Conservation (phyloP, 2,329 filamentous ascomycete genomes). For the Xylariaceae sp. region DNA sequence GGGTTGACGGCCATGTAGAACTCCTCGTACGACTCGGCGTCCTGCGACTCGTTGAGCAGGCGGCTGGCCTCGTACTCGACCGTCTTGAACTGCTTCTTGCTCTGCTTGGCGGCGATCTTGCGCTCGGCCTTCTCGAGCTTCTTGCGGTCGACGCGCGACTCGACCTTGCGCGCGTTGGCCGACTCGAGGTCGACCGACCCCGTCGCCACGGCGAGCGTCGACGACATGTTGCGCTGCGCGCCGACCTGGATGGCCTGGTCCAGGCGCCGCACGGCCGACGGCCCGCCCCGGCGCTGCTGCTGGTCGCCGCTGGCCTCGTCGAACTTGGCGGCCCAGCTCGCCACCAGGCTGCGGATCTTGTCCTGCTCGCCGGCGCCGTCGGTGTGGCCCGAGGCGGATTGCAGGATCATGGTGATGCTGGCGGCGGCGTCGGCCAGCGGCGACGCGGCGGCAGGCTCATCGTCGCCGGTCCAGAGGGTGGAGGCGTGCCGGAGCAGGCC, state of each 20-base stretch:
- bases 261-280: conserved; percentile 72
- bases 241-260: conserved; percentile 95
- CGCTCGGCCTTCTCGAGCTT: conserved; percentile 98
- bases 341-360: conserved; percentile 74
- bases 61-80: conserved; percentile 95
- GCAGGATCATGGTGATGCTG: conserved; percentile 76
- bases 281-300: conserved; percentile 57
- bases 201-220: conserved; percentile 80
- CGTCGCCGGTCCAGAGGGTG: conserved; percentile 69
- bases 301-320: conserved; percentile 68
- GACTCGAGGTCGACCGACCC: conserved; percentile 88
- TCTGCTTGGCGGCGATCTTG: conserved; percentile 97
- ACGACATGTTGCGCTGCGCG: conserved; percentile 90
- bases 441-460: conserved; percentile 60
- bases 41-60: conserved; percentile 74
- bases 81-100: conserved; percentile 96
- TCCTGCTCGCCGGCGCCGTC: conserved; percentile 59
- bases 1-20: conserved; percentile 99
- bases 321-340: conserved; percentile 82
- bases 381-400: conserved; percentile 86
- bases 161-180: conserved; percentile 85
- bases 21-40: conserved; percentile 90
- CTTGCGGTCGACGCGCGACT: conserved; percentile 96
- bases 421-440: conserved; percentile 79
- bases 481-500: conserved; percentile 94